Conservation (phyloP, 345 rosid species). For the Noccaea caerulescens region DNA sequence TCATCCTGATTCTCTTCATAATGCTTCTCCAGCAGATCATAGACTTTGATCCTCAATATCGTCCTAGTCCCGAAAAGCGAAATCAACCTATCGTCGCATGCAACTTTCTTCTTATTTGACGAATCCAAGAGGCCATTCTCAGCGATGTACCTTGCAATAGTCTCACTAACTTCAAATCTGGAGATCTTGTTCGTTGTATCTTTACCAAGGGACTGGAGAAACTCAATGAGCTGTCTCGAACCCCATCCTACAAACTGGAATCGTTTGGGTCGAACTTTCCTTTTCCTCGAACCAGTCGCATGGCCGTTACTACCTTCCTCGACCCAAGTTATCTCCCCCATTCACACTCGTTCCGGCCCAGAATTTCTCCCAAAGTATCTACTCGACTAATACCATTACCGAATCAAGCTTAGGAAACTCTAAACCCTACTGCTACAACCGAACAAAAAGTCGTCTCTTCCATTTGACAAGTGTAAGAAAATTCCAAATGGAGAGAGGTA, state of each 20-base stretch:
- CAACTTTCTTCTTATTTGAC: slow-evolving; percentile 58
- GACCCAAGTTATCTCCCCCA: slow-evolving; percentile 50
- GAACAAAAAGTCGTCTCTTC: slow-evolving; percentile 13
- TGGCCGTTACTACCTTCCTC: slow-evolving; percentile 44
- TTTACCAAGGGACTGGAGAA: slow-evolving; percentile 59
- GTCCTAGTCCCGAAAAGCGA: slow-evolving; percentile 67
- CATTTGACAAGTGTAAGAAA: slow-evolving; percentile 9
- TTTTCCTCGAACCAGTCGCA: slow-evolving; percentile 37
- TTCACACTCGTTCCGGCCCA: slow-evolving; percentile 5
- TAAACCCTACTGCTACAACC: slow-evolving; percentile 7
- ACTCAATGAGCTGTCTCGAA: slow-evolving; percentile 66
- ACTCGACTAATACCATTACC: neutral
- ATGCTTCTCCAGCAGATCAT: slow-evolving; percentile 63
- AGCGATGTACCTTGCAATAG: slow-evolving; percentile 54
- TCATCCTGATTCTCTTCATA: slow-evolving; percentile 64
- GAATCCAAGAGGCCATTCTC: slow-evolving; percentile 53
- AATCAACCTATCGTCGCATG: slow-evolving; percentile 57
- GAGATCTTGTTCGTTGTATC: slow-evolving; percentile 55
- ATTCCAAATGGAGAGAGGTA: slow-evolving; percentile 1
- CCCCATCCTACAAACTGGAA: slow-evolving; percentile 74
- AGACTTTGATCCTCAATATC: slow-evolving; percentile 51
- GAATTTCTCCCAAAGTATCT: slow-evolving; percentile 9
- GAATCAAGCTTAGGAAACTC: slow-evolving; percentile 19
- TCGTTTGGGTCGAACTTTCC: slow-evolving; percentile 54
- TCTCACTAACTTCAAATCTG: slow-evolving; percentile 52